Conservation (phyloP, 2,329 filamentous ascomycete genomes). For the Cytospora schulzeri region DNA sequence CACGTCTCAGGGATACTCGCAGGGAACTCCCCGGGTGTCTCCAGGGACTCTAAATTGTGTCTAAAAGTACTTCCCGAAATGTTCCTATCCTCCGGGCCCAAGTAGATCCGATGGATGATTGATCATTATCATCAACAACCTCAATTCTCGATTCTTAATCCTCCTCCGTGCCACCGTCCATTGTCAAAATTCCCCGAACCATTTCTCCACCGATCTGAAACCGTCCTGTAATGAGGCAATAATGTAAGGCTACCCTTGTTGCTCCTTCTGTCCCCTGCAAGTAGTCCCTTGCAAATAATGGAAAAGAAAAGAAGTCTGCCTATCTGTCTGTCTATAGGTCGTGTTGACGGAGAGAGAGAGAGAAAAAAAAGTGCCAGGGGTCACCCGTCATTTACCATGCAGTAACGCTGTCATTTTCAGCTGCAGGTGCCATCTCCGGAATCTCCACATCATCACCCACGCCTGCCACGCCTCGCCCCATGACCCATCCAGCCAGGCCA, state of each 20-base stretch:
- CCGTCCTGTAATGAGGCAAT: not conserved
- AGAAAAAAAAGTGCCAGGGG: no score
- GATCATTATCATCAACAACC: no score
- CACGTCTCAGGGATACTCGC: no score
- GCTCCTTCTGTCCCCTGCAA: no score
- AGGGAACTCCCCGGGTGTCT: not conserved
- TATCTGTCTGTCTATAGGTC: no score
- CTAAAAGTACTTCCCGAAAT: not conserved
- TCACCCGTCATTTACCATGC: not conserved
- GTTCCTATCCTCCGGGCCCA: not conserved
- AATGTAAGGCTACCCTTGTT: not conserved
- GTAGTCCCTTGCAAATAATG: no score
- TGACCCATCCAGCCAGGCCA: no score
- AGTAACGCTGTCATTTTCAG: not conserved
- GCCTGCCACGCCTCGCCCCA: not conserved
- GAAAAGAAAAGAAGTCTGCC: no score
- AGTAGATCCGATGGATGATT: not conserved
- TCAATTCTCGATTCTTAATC: not conserved
- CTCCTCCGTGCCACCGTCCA: not conserved
- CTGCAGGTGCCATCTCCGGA: constrained; percentile 1
- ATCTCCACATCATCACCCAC: not conserved
- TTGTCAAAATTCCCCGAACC: not conserved
- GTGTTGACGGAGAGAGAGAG: no score
- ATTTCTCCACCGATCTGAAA: not conserved
- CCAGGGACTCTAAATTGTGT: not conserved